Conservation (phyloP, 495 filamentous ascomycete species). For the Neurospora sp. region DNA sequence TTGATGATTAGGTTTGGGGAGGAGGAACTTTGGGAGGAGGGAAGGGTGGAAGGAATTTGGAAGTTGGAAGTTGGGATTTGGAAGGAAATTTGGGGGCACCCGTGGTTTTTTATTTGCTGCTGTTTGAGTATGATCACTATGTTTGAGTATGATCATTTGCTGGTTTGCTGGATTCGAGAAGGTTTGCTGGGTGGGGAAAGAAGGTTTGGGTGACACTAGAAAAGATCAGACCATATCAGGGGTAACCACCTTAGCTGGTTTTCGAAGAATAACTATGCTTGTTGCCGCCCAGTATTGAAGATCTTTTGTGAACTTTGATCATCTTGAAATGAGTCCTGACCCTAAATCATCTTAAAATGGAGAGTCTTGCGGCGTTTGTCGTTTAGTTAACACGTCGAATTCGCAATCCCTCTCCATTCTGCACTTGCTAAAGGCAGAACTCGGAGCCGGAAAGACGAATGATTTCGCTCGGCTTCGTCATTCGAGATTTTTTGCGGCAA, state of each 20-base stretch:
- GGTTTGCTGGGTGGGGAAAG: not conserved
- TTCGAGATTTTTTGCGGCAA: not conserved
- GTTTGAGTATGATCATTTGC: not conserved
- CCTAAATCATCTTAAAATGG: not conserved
- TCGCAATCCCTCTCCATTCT: not conserved
- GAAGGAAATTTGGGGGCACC: not conserved
- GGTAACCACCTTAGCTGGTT: not conserved
- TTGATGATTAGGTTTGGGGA: not conserved
- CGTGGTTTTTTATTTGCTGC: not conserved
- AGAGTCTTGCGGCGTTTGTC: not conserved
- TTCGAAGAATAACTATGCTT: not conserved
- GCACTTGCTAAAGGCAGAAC: not conserved
- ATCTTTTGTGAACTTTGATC: not conserved
- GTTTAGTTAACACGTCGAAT: not conserved
- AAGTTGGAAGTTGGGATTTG: too few relatives aligned
- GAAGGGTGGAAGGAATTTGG: not conserved
- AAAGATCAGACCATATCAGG: not conserved
- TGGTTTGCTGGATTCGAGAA: not conserved
- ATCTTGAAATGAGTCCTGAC: not conserved
- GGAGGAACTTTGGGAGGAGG: not conserved
- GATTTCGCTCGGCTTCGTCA: not conserved
- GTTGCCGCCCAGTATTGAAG: not conserved
- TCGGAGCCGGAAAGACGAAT: not conserved
- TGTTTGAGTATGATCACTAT: too few relatives aligned
- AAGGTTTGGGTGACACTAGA: not conserved